A percentile compares a stretch with the other conserved stretches of the same genome.
Conservation (phyloP, 768 basidiomycete species). For the Russula sp. region DNA sequence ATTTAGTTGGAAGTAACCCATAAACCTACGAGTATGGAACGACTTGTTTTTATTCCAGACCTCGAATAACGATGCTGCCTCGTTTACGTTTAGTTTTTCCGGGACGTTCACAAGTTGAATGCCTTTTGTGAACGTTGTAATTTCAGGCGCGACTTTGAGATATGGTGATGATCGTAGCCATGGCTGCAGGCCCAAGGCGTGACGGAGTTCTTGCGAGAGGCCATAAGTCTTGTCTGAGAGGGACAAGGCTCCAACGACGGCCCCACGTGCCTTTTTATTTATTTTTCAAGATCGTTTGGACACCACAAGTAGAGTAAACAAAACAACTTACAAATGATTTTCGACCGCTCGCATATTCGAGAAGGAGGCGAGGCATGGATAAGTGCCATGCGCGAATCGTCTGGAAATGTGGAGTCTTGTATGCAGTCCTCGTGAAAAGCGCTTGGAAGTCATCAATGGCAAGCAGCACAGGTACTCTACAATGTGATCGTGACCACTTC, state of each 20-base stretch:
- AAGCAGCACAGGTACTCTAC: slow-evolving; percentile 72
- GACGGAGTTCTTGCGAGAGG: slow-evolving; percentile 59
- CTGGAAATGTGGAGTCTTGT: slow-evolving; percentile 71
- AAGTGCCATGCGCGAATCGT: slow-evolving; percentile 73
- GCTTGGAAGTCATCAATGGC: slow-evolving; percentile 90
- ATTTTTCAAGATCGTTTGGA: slow-evolving; percentile 2
- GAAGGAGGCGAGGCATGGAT: slow-evolving; percentile 68
- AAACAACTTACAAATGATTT: slow-evolving; percentile 56
- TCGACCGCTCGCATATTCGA: slow-evolving; percentile 76
- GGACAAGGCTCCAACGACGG: slow-evolving; percentile 68
- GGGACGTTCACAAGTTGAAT: slow-evolving; percentile 53
- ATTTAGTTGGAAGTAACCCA: background rate
- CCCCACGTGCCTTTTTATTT: slow-evolving; percentile 63
- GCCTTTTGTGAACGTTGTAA: slow-evolving; percentile 55
- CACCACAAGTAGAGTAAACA: background rate
- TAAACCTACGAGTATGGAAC: slow-evolving; percentile 48
- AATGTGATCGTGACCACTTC: slow-evolving; percentile 2
- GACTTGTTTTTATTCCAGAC: slow-evolving; percentile 67
- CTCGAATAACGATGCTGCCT: slow-evolving; percentile 75
- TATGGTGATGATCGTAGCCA: slow-evolving; percentile 51
- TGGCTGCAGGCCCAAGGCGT: slow-evolving; percentile 52
- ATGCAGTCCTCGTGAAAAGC: slow-evolving; percentile 63
- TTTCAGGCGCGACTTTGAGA: slow-evolving; percentile 47
- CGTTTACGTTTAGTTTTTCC: slow-evolving; percentile 54
- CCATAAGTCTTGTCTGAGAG: slow-evolving; percentile 56